Evolutionary conservation across 192 early-diverging fungal genomes (phyloP), one percentile per base, ranked within the genome.

Genomic region (Umbelopsis isabellina): DNA sequence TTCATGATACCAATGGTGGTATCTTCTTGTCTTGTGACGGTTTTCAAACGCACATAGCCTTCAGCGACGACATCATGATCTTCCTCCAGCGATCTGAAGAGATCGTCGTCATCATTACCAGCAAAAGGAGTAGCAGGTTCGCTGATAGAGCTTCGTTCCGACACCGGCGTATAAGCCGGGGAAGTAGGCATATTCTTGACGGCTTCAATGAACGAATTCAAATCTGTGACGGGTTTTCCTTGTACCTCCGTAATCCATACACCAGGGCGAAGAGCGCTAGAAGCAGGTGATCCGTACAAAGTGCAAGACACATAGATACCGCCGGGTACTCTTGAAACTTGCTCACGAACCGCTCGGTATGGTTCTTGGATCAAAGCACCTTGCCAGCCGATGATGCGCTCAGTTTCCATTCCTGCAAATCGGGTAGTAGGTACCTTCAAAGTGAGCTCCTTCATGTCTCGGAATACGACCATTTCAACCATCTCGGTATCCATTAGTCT

Each of bases 311-410:
- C 30, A 22, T 72, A 27, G 27, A 91, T 85, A 18, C 89, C 85
- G 4, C 79, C 79, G 4, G 89, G 90, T 5, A 89, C 79, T 22
- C 78, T 80, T 23, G 78, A 80, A 6, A 86, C 80, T 72, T 87
- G 87, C 76, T 85, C 87, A 35, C 83, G 25, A 83, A 77, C 41
- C 65, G 37, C 37, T 77, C 67, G 83, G 75, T 90, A 85, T 12
- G 91, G 85, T 46, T 84, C 86, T 75, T 94, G 91, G 55, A 95
- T 82, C 21, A 88, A 70, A 2, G 91, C 92, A 10, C 95, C 95
- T 15, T 91, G 89, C 95, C 95, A 97, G 23, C 87, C 80, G 23
- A 97, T 80, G 8, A 95, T 79, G 41, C 90, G 87, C 11, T 80
- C 80, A 1, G 87, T 91, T 25, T 84, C 88, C 30, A 80, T 79